These are phyloP conservation scores for Polyplosphaeria fusca DNA, from an alignment of 495 filamentous ascomycete species.

Conservation along the genomic window DNA sequence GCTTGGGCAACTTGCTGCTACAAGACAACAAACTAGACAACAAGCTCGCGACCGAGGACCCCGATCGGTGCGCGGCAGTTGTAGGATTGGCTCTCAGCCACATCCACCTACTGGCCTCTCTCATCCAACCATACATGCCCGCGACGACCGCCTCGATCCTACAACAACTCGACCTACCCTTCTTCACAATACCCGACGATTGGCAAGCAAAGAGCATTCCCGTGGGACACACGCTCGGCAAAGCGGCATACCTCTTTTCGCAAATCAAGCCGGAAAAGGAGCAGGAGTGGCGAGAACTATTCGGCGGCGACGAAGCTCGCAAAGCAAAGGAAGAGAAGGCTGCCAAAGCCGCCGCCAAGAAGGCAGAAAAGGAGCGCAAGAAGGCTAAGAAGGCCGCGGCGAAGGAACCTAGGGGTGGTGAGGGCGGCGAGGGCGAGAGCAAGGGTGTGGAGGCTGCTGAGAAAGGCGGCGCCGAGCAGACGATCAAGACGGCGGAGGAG, in stretches of 20 bases:
- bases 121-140: constrained; percentile 75
- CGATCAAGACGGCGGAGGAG: constrained; percentile 37
- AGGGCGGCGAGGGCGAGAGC: constrained; percentile 43
- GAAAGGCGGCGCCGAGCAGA: background rate
- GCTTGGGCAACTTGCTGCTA: constrained; percentile 74
- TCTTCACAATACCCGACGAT: constrained; percentile 65
- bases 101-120: constrained; percentile 70
- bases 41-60: constrained; percentile 65
- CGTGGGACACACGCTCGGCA: constrained; percentile 76
- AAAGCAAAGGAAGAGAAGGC: constrained; percentile 63
- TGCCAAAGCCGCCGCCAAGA: constrained; percentile 51
- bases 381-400: constrained; percentile 58
- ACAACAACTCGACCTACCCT: constrained; percentile 64
- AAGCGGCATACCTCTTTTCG: constrained; percentile 79
- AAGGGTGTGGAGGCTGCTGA: constrained; percentile 33
- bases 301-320: constrained; percentile 69
- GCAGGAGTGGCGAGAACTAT: constrained; percentile 74
- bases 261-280: constrained; percentile 78
- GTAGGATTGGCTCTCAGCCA: constrained; percentile 76
- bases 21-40: constrained; percentile 83
- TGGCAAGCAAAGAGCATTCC: constrained; percentile 63
- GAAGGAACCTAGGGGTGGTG: constrained; percentile 42
- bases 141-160: constrained; percentile 71
- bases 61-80: constrained; percentile 69
- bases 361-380: constrained; percentile 56